A percentile compares a stretch with the other conserved stretches of the same genome.
These are phyloP conservation scores for Mucor racemosus DNA, from an alignment of 371 early-diverging fungal species.

Conservation along the genomic window DNA sequence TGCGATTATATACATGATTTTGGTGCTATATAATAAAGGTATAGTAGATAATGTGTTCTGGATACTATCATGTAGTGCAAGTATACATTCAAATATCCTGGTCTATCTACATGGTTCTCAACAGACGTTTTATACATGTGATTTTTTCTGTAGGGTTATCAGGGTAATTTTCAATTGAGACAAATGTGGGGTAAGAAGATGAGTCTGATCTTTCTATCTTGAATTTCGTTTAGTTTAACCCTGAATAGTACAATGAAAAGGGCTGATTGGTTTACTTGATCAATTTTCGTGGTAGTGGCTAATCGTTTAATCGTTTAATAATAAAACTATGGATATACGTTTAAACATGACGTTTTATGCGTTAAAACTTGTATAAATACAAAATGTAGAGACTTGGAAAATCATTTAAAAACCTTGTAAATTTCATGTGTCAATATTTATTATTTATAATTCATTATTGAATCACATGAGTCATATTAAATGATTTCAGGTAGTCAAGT, in stretches of 20 bases:
- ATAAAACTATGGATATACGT: constrained; percentile 23
- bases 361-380: neutral
- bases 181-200: constrained; percentile 6
- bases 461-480: constrained; percentile 21
- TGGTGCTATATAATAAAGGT: no score
- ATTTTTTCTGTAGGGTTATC: neutral
- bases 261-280: neutral
- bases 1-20: neutral
- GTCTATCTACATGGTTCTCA: neutral
- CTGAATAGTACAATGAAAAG: neutral
- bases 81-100: no score
- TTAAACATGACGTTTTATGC: constrained; percentile 1
- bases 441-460: neutral
- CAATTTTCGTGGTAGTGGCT: constrained; percentile 13
- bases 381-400: neutral
- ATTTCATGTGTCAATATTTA: neutral
- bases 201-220: neutral
- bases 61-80: no score
- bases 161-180: constrained; percentile 1
- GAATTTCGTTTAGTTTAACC: neutral
- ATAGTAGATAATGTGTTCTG: no score
- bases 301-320: constrained; percentile 19
- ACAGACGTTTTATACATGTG: neutral
- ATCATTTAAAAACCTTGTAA: neutral
- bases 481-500: neutral